These are phyloP conservation scores for Xylaria palmicola DNA, from an alignment of 495 filamentous ascomycete genomes.

Conservation along the genomic window DNA sequence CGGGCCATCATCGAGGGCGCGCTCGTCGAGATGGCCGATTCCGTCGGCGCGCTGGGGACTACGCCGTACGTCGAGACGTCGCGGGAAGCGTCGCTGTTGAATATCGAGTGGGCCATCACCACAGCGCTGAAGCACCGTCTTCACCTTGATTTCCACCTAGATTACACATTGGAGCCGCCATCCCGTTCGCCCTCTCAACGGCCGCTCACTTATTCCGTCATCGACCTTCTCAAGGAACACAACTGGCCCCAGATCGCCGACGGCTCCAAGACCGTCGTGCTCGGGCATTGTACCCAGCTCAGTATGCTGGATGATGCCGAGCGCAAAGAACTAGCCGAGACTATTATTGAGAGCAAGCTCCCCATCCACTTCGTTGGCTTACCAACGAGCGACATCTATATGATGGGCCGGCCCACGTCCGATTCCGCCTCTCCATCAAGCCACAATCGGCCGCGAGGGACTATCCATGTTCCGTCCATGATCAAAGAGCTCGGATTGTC, in stretches of 20 bases:
- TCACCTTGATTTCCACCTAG: slow-evolving; percentile 73
- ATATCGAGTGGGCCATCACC: slow-evolving; percentile 63
- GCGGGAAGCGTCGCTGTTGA: slow-evolving; percentile 47
- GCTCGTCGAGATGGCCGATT: slow-evolving; percentile 39
- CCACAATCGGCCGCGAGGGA: slow-evolving; percentile 50
- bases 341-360: slow-evolving; percentile 45
- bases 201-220: slow-evolving; percentile 53
- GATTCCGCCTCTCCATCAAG: slow-evolving; percentile 16
- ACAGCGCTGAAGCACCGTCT: slow-evolving; percentile 46
- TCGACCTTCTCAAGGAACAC: slow-evolving; percentile 47
- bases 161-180: slow-evolving; percentile 60
- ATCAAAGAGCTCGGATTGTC: slow-evolving; percentile 59
- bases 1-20: slow-evolving; percentile 17
- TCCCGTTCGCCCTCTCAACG: slow-evolving; percentile 26
- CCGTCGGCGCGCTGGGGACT: slow-evolving; percentile 62
- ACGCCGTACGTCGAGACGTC: slow-evolving; percentile 70
- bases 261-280: slow-evolving; percentile 51
- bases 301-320: slow-evolving; percentile 54
- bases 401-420: slow-evolving; percentile 57
- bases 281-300: slow-evolving; percentile 71
- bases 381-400: slow-evolving; percentile 72
- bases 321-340: slow-evolving; percentile 46
- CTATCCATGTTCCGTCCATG: slow-evolving; percentile 62
- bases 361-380: slow-evolving; percentile 70
- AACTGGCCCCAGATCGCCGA: slow-evolving; percentile 45